Percentiles rank a stretch among this genome's conserved stretches.
These are phyloP conservation scores for Solanum tarijense DNA, from an alignment of 257 asterid species.

Conservation along the genomic window DNA sequence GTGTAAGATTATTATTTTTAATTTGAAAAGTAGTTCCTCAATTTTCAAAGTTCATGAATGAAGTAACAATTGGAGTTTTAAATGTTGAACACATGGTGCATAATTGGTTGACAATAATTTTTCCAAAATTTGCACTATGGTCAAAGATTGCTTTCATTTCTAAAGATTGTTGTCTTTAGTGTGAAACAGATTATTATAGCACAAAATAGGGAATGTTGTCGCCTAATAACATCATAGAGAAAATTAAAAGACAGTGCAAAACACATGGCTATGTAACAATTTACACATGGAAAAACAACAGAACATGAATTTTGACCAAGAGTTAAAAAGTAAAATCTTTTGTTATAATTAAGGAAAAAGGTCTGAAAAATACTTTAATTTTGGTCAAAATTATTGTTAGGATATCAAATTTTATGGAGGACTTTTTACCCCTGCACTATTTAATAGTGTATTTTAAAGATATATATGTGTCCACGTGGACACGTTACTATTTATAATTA, in stretches of 20 bases:
- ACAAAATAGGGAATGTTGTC: background rate
- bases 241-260: background rate
- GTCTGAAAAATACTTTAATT: too few relatives aligned
- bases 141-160: background rate
- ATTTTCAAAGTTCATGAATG: background rate
- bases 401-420: too few relatives aligned
- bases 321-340: background rate
- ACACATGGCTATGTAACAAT: background rate
- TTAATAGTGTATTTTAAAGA: too few relatives aligned
- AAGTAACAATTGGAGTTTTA: background rate
- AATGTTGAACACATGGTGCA: background rate
- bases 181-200: background rate
- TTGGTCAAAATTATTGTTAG: too few relatives aligned
- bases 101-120: background rate
- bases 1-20: background rate
- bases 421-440: too few relatives aligned
- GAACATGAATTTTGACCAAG: background rate
- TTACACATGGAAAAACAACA: background rate
- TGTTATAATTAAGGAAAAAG: background rate
- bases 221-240: background rate
- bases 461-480: too few relatives aligned
- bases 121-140: background rate
- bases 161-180: background rate
- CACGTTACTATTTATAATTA: too few relatives aligned
- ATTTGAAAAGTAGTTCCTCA: background rate